Percentiles rank a stretch among this genome's conserved stretches.
Evolutionary conservation across 2,329 filamentous ascomycete genomes (phyloP).

Genomic region (Cadophora malorum): DNA sequence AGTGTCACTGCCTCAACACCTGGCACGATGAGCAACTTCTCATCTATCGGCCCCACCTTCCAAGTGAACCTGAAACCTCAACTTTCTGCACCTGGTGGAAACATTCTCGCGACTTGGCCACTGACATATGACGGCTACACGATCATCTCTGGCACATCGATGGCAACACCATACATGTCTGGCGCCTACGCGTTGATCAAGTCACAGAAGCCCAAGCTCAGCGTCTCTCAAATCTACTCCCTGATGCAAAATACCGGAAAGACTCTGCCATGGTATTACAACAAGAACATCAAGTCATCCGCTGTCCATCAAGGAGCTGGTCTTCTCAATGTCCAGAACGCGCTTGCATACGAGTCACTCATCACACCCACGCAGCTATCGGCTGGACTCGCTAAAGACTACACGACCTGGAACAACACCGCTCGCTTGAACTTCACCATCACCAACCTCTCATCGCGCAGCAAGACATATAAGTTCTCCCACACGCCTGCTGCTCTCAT

Average conservation of each 20-base stretch:
- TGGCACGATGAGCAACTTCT: conserved; percentile 12
- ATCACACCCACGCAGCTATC: not conserved
- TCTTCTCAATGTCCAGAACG: conserved; percentile 1
- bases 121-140: conserved; percentile 45
- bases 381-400: not conserved
- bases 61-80: conserved; percentile 8
- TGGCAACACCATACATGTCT: conserved; percentile 47
- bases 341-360: conserved; percentile 3
- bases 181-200: conserved; percentile 45
- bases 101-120: conserved; percentile 48
- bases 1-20: conserved; percentile 18
- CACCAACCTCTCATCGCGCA: not conserved
- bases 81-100: conserved; percentile 44
- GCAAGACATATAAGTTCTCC: conserved; percentile 13
- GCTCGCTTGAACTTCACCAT: conserved; percentile 8
- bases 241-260: conserved; percentile 5
- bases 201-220: conserved; percentile 15
- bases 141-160: conserved; percentile 49
- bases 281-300: conserved; percentile 7
- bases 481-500: conserved; percentile 4
- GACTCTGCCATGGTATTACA: conserved; percentile 1
- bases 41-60: conserved; percentile 3
- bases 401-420: conserved; percentile 9
- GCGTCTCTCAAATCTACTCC: conserved; percentile 7
- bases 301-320: conserved; percentile 5